Evolutionary conservation across 192 early-diverging fungal genomes (phyloP).

Genomic region (Coemansia sp.): DNA sequence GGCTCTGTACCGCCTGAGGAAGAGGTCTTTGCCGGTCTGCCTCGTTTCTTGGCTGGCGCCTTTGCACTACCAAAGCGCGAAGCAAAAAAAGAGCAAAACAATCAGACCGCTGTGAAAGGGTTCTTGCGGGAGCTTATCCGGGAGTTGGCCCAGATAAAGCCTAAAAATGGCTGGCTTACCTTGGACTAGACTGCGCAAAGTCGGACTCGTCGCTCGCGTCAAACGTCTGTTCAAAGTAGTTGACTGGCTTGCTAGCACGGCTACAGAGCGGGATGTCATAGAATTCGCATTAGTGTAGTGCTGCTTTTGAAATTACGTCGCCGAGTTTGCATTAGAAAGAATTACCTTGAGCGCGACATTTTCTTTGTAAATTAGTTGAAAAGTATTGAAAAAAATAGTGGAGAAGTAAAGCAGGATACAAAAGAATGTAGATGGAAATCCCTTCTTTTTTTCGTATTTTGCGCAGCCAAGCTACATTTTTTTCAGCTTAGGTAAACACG

Average conservation of each 20-base stretch:
- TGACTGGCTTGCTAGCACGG: conserved; percentile 25
- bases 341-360: conserved; percentile 41
- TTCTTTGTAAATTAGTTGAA: conserved; percentile 4
- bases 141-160: background rate
- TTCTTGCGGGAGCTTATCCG: background rate
- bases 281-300: background rate
- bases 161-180: background rate
- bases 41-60: background rate
- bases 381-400: background rate
- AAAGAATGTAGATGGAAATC: background rate
- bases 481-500: conserved; percentile 28
- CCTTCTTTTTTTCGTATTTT: background rate
- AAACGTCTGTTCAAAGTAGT: conserved; percentile 25
- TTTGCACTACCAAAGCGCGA: background rate
- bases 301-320: background rate
- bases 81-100: background rate
- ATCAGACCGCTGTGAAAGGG: background rate
- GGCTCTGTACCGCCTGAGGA: no score
- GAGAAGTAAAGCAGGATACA: background rate
- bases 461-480: conserved; percentile 4
- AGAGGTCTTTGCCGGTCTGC: no score
- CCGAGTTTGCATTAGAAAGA: background rate
- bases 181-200: conserved; percentile 15
- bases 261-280: background rate
- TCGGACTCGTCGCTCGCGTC: conserved; percentile 30